Percentiles rank a stretch among this genome's conserved stretches.
Evolutionary conservation across 2,329 filamentous ascomycete genomes (phyloP).

Genomic region (Decorospora gaudefroyi): DNA sequence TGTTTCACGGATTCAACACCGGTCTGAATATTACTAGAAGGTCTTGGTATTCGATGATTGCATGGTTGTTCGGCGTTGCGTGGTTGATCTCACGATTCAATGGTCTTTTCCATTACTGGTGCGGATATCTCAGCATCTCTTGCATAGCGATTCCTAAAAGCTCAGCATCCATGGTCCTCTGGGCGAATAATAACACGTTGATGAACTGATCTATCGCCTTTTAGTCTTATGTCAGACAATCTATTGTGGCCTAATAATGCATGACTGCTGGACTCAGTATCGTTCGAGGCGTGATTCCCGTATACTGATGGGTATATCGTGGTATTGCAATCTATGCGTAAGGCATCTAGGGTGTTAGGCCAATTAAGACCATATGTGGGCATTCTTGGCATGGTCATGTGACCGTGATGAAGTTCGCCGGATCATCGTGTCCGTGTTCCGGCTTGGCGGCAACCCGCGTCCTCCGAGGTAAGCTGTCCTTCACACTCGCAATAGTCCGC

Average conservation of each 20-base stretch:
- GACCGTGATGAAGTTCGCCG: slow-evolving; percentile 5
- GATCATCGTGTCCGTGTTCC: slow-evolving; percentile 6
- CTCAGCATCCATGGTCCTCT: background rate
- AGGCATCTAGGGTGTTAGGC: no score
- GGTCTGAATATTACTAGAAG: slow-evolving; percentile 7
- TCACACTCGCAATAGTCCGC: no score
- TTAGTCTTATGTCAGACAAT: no score
- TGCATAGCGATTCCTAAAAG: slow-evolving; percentile 17
- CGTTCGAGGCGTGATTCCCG: no score
- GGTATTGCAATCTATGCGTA: no score
- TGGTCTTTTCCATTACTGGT: slow-evolving; percentile 4
- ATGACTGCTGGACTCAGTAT: no score
- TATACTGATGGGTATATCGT: no score
- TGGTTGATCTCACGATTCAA: slow-evolving; percentile 6
- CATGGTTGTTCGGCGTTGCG: slow-evolving; percentile 29
- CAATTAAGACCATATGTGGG: background rate
- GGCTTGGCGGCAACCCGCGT: slow-evolving; percentile 20
- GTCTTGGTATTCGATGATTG: slow-evolving; percentile 10
- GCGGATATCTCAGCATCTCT: slow-evolving; percentile 22
- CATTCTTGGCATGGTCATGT: background rate
- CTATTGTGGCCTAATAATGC: no score
- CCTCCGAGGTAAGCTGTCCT: slow-evolving; percentile 14
- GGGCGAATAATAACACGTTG: background rate
- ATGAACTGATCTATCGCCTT: no score
- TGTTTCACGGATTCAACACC: background rate